These are phyloP conservation scores for Dryas drummondii DNA, from an alignment of 306 rosid species.

Conservation along the genomic window DNA sequence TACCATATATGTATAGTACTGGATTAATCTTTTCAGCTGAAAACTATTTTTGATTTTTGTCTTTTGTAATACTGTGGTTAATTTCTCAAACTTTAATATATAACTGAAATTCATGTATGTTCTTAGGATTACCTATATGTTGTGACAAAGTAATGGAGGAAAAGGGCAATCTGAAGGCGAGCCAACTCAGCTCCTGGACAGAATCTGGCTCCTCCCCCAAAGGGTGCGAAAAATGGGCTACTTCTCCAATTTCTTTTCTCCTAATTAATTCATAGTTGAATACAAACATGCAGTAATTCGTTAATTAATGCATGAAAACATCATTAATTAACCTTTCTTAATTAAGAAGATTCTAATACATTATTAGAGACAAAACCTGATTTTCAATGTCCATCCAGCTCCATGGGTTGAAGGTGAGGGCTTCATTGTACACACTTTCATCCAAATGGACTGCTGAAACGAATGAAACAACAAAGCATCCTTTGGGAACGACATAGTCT, in stretches of 20 bases:
- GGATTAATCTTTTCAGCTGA: too few relatives aligned
- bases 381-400: slow-evolving; percentile 87
- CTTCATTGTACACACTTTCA: slow-evolving; percentile 65
- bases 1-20: too few relatives aligned
- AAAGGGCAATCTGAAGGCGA: slow-evolving; percentile 87
- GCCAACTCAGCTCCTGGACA: slow-evolving; percentile 95
- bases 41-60: too few relatives aligned
- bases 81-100: too few relatives aligned
- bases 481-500: slow-evolving; percentile 85
- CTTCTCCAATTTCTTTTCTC: slow-evolving; percentile 86
- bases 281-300: too few relatives aligned
- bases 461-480: slow-evolving; percentile 93
- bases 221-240: slow-evolving; percentile 76
- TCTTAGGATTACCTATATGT: slow-evolving; percentile 44
- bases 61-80: too few relatives aligned
- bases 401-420: slow-evolving; percentile 81
- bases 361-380: slow-evolving; percentile 41
- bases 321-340: too few relatives aligned
- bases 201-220: slow-evolving; percentile 93
- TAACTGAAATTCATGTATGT: too few relatives aligned
- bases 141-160: slow-evolving; percentile 75
- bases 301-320: too few relatives aligned
- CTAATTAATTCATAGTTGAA: slow-evolving; percentile 15
- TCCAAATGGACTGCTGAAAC: slow-evolving; percentile 94
- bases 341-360: too few relatives aligned